Evolutionary conservation across 257 asterid species (phyloP).

Genomic region (Solanum neorickii): DNA sequence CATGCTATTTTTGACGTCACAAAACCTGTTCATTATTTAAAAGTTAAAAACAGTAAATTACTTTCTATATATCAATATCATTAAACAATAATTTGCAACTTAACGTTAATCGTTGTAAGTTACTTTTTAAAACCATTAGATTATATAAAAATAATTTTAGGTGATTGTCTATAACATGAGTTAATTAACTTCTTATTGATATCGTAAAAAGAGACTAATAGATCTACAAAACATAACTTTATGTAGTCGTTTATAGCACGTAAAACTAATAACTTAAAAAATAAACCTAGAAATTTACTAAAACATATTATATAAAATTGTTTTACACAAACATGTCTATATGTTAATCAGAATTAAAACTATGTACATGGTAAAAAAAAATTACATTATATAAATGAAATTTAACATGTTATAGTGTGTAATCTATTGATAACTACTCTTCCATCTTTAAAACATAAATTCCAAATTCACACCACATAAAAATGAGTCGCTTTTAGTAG

Average conservation of each 20-base stretch:
- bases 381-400: not conserved
- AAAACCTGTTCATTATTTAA: slow-evolving; percentile 14
- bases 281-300: not conserved
- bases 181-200: not conserved
- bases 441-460: not conserved
- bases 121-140: not conserved
- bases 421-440: not conserved
- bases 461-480: not conserved
- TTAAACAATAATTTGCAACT: no score
- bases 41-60: not conserved
- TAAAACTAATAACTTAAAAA: not conserved
- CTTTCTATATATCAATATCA: not conserved
- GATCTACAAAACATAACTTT: not conserved
- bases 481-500: not conserved
- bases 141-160: not conserved
- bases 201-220: not conserved
- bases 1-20: slow-evolving; percentile 29
- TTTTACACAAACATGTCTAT: not conserved
- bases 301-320: not conserved
- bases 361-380: no score
- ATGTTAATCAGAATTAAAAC: no score
- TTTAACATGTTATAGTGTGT: not conserved
- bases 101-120: not conserved
- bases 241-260: not conserved
- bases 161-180: not conserved